phyloP scores from a whole-genome alignment of 108 stramenopile species.

The Nitzschia palea region DNA sequence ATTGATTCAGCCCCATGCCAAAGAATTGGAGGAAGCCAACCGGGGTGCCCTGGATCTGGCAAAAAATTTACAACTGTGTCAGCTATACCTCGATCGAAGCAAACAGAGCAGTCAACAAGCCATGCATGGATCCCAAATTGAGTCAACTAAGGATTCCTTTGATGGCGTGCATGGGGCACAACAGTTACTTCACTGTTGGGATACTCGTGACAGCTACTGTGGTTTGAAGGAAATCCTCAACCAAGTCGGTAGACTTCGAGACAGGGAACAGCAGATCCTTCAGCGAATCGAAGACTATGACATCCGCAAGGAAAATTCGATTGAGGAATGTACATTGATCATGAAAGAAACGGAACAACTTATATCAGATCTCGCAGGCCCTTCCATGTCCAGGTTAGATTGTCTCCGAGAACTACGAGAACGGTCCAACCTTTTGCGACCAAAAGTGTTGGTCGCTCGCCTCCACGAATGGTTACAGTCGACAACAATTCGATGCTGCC shows the following conservation, averaged over 20 bases:
- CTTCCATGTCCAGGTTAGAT: slow-evolving; percentile 2
- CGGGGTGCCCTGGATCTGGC: slow-evolving; percentile 28
- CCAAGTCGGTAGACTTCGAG: slow-evolving; percentile 12
- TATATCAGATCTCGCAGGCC: not conserved
- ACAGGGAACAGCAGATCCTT: slow-evolving; percentile 22
- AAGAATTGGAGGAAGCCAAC: slow-evolving; percentile 31
- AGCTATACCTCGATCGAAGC: slow-evolving; percentile 35
- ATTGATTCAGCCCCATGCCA: slow-evolving; percentile 38
- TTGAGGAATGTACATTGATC: slow-evolving; percentile 19
- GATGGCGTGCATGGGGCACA: slow-evolving; percentile 28
- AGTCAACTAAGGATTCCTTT: slow-evolving; percentile 1
- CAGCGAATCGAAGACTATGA: slow-evolving; percentile 26
- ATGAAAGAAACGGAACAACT: not conserved
- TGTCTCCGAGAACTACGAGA: slow-evolving; percentile 28
- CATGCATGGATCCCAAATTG: slow-evolving; percentile 9
- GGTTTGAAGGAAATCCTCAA: slow-evolving; percentile 16
- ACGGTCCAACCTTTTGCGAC: slow-evolving; percentile 1
- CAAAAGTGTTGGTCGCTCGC: slow-evolving; percentile 5
- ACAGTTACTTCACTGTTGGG: slow-evolving; percentile 28
- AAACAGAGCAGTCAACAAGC: slow-evolving; percentile 13
- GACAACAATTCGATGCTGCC: slow-evolving; percentile 22
- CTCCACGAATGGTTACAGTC: slow-evolving; percentile 23
- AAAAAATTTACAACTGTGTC: slow-evolving; percentile 35
- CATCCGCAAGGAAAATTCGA: not conserved
- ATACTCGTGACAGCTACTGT: slow-evolving; percentile 12